Evolutionary conservation across 352 stramenopile genomes (phyloP), one percentile per base, ranked within the genome.

Genomic region (Phytopythium litorale): DNA sequence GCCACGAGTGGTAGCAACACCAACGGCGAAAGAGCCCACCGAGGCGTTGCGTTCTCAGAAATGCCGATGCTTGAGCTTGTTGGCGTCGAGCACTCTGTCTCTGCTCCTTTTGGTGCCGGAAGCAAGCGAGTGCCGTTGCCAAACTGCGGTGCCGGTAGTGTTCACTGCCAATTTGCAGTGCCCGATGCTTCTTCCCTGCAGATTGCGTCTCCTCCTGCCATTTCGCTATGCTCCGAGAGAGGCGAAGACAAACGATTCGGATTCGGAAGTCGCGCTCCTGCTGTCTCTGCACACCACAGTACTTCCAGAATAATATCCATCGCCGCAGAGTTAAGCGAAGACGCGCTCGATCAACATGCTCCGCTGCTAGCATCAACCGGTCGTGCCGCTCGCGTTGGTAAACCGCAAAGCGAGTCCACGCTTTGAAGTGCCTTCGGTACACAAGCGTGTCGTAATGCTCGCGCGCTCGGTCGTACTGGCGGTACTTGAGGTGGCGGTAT

Each of bases 1-100:
- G 59, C 69, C 74, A 78, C 8, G 57, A 38, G 33, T 70, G 63
- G 33, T 70, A 71, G 19, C 51, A 48, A 6, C 53, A 46, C 74
- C 74, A 83, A 1, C 45, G 38, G 16, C 12, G 42, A 38, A 80
- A 78, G 23, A 25, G 33, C 19, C 4, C 3, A 6, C 6, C 2
- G 6, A 50, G 23, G 37, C 33, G 37, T 23, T 28, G n/a, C 12
- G 23, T 38, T 46, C 13, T 23, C 45, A 46, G 19, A n/a, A 56
- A 43, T 5, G 42, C 25, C 15, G 8, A 9, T 15, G 33, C 54
- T 49, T 60, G 54, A 28, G 12, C 9, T 18, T 9, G n/a, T 28
- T 19, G 15, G 8, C 23, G 19, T 11, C 54, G 54, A 19, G 30
- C 18, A 18, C 37, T 2, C 38, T 50, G 21, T 19, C 33, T 33